Conservation (phyloP, 164 flowering plant genomes). For the Euptelea pleiosperma region DNA sequence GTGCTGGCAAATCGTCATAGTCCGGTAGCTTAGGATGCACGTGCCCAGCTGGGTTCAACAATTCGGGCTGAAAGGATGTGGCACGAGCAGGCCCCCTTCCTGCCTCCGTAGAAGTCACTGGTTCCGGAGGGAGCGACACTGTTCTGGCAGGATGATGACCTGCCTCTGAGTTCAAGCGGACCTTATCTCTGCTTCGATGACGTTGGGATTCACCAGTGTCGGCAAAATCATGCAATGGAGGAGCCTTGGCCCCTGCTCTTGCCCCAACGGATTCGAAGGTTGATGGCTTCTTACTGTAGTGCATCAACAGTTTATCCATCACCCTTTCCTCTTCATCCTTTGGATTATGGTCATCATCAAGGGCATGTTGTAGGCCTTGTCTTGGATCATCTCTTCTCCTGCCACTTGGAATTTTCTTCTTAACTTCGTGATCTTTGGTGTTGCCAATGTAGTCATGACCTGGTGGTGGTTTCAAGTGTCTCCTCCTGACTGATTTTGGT, state of each 20-base stretch:
- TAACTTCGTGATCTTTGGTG: slow-evolving; percentile 26
- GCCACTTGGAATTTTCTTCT: slow-evolving; percentile 38
- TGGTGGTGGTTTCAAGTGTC: slow-evolving; percentile 43
- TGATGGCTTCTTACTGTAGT: slow-evolving; percentile 72
- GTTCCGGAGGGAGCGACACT: slow-evolving; percentile 63
- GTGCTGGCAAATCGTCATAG: slow-evolving; percentile 53
- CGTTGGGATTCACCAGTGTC: slow-evolving; percentile 19
- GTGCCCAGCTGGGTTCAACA: slow-evolving; percentile 22
- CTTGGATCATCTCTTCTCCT: slow-evolving; percentile 51
- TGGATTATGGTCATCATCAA: slow-evolving; percentile 37
- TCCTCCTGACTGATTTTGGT: slow-evolving; percentile 55
- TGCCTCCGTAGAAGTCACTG: slow-evolving; percentile 32
- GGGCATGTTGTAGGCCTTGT: slow-evolving; percentile 42
- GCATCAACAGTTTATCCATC: slow-evolving; percentile 66
- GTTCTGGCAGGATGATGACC: slow-evolving; percentile 44
- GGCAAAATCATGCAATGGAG: slow-evolving; percentile 11
- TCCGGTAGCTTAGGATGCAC: slow-evolving; percentile 71
- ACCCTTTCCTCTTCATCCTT: slow-evolving; percentile 68
- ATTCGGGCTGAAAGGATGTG: slow-evolving; percentile 50
- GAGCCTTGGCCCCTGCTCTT: slow-evolving; percentile 34
- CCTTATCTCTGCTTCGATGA: slow-evolving; percentile 19
- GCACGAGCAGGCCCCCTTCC: slow-evolving; percentile 52
- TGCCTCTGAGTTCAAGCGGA: slow-evolving; percentile 20
- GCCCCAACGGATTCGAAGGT: slow-evolving; percentile 29
- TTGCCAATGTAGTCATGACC: slow-evolving; percentile 20